Conservation (phyloP, 2,329 filamentous ascomycete genomes). For the Dryadomyces quercus-mongolicae region DNA sequence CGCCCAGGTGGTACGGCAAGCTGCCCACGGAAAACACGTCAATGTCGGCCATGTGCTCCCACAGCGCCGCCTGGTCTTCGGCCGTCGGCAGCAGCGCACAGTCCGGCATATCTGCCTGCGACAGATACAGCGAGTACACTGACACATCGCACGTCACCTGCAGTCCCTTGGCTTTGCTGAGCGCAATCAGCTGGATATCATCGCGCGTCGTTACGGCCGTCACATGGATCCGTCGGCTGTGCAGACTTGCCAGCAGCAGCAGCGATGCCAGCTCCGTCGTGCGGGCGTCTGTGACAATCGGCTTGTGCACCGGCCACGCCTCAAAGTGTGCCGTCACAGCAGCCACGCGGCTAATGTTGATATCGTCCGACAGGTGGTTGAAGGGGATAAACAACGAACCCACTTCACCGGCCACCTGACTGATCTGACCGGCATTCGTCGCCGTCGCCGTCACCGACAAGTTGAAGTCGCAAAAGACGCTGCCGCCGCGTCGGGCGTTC, state of each 20-base stretch:
- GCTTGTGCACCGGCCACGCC: constrained; percentile 65
- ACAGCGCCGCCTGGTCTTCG: constrained; percentile 60
- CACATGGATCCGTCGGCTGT: constrained; percentile 67
- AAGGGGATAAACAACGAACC: constrained; percentile 75
- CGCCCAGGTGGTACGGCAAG: constrained; percentile 62
- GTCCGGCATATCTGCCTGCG: constrained; percentile 56
- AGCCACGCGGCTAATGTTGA: constrained; percentile 77
- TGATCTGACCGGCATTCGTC: constrained; percentile 62
- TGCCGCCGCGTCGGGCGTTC: constrained; percentile 46
- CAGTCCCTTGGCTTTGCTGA: constrained; percentile 71
- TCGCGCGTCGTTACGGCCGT: constrained; percentile 73
- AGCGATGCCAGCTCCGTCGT: constrained; percentile 72
- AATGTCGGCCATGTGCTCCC: constrained; percentile 60
- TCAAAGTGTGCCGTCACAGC: constrained; percentile 70
- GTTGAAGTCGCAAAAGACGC: constrained; percentile 67
- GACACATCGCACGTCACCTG: constrained; percentile 74
- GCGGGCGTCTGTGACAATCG: constrained; percentile 72
- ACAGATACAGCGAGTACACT: constrained; percentile 68
- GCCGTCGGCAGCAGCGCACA: constrained; percentile 54
- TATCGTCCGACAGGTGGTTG: constrained; percentile 70
- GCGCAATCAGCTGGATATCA: constrained; percentile 63
- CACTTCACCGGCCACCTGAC: constrained; percentile 58
- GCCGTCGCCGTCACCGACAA: constrained; percentile 65
- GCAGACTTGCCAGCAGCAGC: constrained; percentile 63
- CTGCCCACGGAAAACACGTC: constrained; percentile 73